phyloP scores from a whole-genome alignment of 2,329 filamentous ascomycete species.

The Aspergillus novofumigatus region DNA sequence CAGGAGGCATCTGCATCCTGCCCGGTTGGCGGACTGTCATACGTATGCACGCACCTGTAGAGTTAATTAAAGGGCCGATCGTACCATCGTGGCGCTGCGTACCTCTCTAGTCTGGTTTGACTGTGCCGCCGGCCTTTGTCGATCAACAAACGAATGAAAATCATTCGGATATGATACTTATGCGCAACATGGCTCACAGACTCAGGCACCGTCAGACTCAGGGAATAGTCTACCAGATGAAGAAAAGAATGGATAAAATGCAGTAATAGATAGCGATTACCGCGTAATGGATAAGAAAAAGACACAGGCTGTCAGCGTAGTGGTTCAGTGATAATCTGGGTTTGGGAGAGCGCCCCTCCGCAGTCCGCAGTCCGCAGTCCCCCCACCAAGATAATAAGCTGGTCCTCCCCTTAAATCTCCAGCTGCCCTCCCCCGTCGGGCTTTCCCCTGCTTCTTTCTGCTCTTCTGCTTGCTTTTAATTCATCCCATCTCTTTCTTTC shows the following conservation, averaged over 20 bases:
- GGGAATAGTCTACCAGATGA: background rate
- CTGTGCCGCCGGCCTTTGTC: background rate
- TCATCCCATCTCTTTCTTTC: slow-evolving; percentile 1
- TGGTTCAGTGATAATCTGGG: background rate
- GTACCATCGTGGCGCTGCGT: background rate
- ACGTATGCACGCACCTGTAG: background rate
- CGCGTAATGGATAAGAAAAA: background rate
- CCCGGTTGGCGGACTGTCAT: background rate
- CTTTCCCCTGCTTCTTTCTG: background rate
- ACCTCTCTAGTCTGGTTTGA: background rate
- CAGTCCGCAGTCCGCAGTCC: background rate
- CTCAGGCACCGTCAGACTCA: background rate
- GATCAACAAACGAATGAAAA: background rate
- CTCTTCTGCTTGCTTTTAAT: slow-evolving; percentile 1
- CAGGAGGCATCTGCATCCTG: background rate
- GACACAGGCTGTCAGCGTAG: background rate
- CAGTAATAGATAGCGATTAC: background rate
- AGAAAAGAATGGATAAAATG: background rate
- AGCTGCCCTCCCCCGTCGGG: background rate
- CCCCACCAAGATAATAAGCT: background rate
- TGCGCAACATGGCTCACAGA: background rate
- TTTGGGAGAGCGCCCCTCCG: background rate
- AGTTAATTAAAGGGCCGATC: background rate
- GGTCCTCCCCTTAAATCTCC: slow-evolving; percentile 7
- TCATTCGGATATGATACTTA: background rate